These are phyloP conservation scores for Tilletia setariae DNA, from an alignment of 1,284 basidiomycete genomes.

Conservation along the genomic window DNA sequence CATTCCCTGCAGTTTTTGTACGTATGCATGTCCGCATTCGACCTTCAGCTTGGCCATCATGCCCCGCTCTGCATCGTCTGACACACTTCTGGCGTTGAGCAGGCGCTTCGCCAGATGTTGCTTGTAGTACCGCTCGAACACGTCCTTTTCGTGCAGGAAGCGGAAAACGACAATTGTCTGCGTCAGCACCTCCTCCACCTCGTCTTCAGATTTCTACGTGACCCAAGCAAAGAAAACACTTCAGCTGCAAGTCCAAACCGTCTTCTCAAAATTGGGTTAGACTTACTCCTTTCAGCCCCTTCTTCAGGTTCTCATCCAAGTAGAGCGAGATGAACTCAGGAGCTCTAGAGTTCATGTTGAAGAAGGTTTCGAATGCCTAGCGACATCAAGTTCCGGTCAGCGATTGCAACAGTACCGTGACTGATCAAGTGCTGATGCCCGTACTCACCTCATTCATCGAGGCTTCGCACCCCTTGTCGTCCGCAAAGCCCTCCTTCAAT, in stretches of 20 bases:
- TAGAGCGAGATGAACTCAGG: slow-evolving; percentile 95
- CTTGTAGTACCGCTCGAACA: slow-evolving; percentile 98
- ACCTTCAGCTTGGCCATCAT: slow-evolving; percentile 98
- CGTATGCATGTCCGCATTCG: slow-evolving; percentile 94
- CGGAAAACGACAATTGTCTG: slow-evolving; percentile 95
- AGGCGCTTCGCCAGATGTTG: slow-evolving; percentile 88
- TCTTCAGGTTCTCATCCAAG: slow-evolving; percentile 94
- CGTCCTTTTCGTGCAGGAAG: slow-evolving; percentile 90
- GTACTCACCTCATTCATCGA: slow-evolving; percentile 73
- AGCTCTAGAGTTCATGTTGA: slow-evolving; percentile 82
- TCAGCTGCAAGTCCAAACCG: slow-evolving; percentile 1
- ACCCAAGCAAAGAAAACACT: too few species aligned
- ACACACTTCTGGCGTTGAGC: slow-evolving; percentile 78
- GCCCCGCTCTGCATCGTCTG: slow-evolving; percentile 93
- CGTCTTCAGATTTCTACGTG: slow-evolving; percentile 82
- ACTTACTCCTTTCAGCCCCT: slow-evolving; percentile 86
- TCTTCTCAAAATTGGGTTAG: too few species aligned
- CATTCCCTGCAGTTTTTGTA: slow-evolving; percentile 98
- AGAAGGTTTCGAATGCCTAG: slow-evolving; percentile 86
- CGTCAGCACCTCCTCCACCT: slow-evolving; percentile 82
- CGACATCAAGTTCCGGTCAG: neutral
- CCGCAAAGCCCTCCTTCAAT: slow-evolving; percentile 69
- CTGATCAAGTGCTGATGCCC: neutral
- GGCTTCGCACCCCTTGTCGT: slow-evolving; percentile 73
- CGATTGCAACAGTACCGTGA: too few species aligned